Evolutionary conservation across 306 rosid species (phyloP), one percentile per base, ranked within the genome.

Genomic region (Sophora flavescens): DNA sequence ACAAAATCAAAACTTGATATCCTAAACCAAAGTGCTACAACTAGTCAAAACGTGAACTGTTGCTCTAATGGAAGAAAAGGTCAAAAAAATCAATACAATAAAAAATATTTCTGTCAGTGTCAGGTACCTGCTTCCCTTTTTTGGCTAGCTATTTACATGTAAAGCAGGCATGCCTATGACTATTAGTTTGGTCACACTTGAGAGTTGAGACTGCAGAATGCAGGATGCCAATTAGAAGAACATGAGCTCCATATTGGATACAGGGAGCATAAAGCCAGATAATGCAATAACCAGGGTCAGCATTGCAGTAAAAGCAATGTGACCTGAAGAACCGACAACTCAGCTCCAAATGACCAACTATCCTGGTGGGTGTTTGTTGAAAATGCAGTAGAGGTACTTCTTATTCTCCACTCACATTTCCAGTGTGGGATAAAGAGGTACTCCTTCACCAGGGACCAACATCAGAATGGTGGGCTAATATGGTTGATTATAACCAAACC

Each of bases 91-190:
- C 12, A 68, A 62, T 28, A 61, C 13, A 36, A n/a, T 4, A 18
- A 60, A 8, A 22, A 9, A 10, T 42, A 61, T 11, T 17, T 41
- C 22, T 50, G 14, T 4, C 14, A 13, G 50, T 48, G 6, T 4
- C 9, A 8, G 52, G 51, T 15, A 56, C 33, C 65, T 9, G 36
- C 65, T 77, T 69, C 42, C 8, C 15, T 48, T 63, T 56, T 41
- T 76, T 12, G 59, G 66, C 59, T 52, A 61, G 7, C 50, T 62
- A 35, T 75, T 41, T 52, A 56, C 72, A 68, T 58, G 36, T 61
- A 5, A 54, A 81, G 71, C 36, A 28, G 35, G 10, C 3, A 17
- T 63, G 33, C 18, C 54, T 16, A 47, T 32, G 66, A 11, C 62
- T 41, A n/a, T 8, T 33, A 42, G n/a, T 53, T 6, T 14, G 30